Evolutionary conservation across 352 stramenopile genomes (phyloP).

Genomic region (Phytophthora multivora): DNA sequence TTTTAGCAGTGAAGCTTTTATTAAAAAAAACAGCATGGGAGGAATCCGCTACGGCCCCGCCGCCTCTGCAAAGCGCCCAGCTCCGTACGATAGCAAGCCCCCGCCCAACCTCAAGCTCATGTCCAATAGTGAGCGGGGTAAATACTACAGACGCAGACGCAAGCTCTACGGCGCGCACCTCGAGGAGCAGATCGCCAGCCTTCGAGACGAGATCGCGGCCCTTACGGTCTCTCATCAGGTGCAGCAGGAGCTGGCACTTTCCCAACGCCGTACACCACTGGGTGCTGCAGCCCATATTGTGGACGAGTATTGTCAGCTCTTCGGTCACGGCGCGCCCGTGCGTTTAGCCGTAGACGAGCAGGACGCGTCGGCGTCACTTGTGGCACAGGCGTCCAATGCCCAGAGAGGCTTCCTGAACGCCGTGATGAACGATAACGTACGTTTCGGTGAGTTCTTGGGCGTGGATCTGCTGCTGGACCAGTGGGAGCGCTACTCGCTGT

Average conservation of each 20-base stretch:
- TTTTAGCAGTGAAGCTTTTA: no score
- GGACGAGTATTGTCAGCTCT: conserved; percentile 58
- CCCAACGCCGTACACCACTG: conserved; percentile 18
- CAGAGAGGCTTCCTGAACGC: conserved; percentile 48
- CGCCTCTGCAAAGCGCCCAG: not conserved
- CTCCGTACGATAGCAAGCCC: not conserved
- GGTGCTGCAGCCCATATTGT: conserved; percentile 40
- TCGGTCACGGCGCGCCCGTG: conserved; percentile 51
- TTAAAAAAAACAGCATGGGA: no score
- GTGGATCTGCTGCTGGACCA: conserved; percentile 47
- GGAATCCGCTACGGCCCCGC: not conserved
- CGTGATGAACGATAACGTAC: conserved; percentile 40
- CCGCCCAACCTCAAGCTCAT: conserved; percentile 49
- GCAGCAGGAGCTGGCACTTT: conserved; percentile 36
- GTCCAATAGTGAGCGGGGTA: conserved; percentile 69
- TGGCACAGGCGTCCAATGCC: conserved; percentile 22
- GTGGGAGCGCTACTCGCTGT: conserved; percentile 65
- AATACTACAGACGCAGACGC: conserved; percentile 62
- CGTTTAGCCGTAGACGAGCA: conserved; percentile 38
- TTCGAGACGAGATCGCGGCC: conserved; percentile 54
- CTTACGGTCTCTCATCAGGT: conserved; percentile 41
- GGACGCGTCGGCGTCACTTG: conserved; percentile 15
- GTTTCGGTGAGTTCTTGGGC: conserved; percentile 50
- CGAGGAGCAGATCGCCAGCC: conserved; percentile 34
- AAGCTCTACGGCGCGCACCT: conserved; percentile 55